A percentile compares a stretch with the other conserved stretches of the same genome.
phyloP scores from a whole-genome alignment of 2,329 filamentous ascomycete species.

The Septoria linicola region DNA sequence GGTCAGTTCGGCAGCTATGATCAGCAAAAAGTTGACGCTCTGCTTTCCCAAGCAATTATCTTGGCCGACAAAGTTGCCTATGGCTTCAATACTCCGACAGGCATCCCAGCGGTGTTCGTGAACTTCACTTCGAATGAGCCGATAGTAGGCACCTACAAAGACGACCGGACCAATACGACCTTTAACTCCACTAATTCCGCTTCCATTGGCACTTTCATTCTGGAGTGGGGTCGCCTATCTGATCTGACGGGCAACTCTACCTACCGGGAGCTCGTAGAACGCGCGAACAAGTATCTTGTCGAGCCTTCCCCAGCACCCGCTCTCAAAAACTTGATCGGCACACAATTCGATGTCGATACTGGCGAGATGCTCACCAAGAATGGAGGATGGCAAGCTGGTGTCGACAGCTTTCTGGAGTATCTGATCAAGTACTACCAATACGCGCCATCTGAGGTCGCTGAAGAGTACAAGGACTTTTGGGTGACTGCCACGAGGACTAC shows the following conservation, averaged over 20 bases:
- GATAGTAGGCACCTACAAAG: conserved; percentile 30
- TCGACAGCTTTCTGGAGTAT: conserved; percentile 38
- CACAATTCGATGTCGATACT: conserved; percentile 27
- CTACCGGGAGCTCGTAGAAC: conserved; percentile 18
- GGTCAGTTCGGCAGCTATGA: conserved; percentile 25
- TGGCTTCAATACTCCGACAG: conserved; percentile 26
- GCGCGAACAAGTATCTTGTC: conserved; percentile 19
- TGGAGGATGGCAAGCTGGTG: conserved; percentile 37
- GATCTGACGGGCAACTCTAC: conserved; percentile 29
- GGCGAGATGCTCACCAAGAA: conserved; percentile 33
- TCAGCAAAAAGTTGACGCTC: conserved; percentile 18
- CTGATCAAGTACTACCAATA: conserved; percentile 39
- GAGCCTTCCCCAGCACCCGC: conserved; percentile 17
- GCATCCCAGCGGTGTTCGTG: conserved; percentile 24
- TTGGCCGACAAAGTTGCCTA: conserved; percentile 28
- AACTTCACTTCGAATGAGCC: conserved; percentile 18
- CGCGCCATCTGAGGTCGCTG: conserved; percentile 25
- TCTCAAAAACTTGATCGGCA: conserved; percentile 34
- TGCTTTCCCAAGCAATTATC: conserved; percentile 23
- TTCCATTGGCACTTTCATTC: conserved; percentile 26
- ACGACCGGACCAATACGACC: conserved; percentile 24
- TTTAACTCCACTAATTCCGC: conserved; percentile 28
- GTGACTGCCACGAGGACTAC: conserved; percentile 35
- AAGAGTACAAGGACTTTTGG: conserved; percentile 33
- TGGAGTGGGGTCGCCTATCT: conserved; percentile 31